Evolutionary conservation across 2,329 filamentous ascomycete species (phyloP), one percentile per base, ranked within the genome.

Genomic region (Dendrostoma leiphaemia): DNA sequence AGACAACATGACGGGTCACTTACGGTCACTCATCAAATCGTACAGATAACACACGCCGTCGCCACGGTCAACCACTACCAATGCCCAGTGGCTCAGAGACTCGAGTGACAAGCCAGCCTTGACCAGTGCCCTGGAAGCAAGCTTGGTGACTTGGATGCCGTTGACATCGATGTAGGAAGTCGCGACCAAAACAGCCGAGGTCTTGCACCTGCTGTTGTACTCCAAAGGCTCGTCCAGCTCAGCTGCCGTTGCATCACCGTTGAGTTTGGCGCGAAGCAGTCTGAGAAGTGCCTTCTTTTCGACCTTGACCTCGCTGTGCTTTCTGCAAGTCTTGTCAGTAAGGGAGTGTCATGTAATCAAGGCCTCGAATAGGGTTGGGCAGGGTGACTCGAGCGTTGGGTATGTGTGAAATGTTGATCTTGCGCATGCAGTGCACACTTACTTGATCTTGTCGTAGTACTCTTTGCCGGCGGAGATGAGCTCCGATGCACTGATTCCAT

Each of bases 81-180:
- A 17, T 6, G 56, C 56, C 56, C 56, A 58, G 41, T 58, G 56
- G 12, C 53, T 56, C 13, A 58, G 46, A 41, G 52, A 46, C 15
- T 56, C 56, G 7, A 58, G 45, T 2, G 53, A 56, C 49, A 58
- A 21, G 41, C 53, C 56, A 3, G 53, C 56, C 50, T 56, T 58
- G 34, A 51, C 54, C 9, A 58, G 53, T 32, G 56, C 21, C 37
- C 34, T 58, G 15, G 49, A 56, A 2, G 56, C 56, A 26, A 56
- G 35, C 38, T 51, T 56, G 29, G 56, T 56, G 28, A 58, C 41
- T 28, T 58, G 32, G 13, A 58, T 50, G 19, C 56, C 53, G 12
- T 56, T 56, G 40, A 58, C 47, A 32, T 56, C 50, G n/a, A 58
- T 58, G 4, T 38, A 32, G 6, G 56, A 56, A 12, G 53, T 58